Conservation (phyloP, 148 eudicot genomes). For the Nyssa sinensis region DNA sequence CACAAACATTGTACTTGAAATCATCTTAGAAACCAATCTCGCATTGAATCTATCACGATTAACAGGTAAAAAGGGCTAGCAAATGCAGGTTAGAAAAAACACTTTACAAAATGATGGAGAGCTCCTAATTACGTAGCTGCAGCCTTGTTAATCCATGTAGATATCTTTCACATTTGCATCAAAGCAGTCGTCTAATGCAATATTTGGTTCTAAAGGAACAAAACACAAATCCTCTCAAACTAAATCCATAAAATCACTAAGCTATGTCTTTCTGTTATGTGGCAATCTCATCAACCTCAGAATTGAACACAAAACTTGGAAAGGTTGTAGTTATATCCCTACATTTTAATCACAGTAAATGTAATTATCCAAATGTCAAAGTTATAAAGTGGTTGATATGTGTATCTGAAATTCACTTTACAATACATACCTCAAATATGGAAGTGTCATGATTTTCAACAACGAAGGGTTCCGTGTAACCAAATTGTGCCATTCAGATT, state of each 20-base stretch:
- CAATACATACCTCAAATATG: constrained; percentile 67
- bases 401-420: neutral
- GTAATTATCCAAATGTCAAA: neutral
- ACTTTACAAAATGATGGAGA: too few relatives aligned
- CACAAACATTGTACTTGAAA: too few relatives aligned
- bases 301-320: constrained; percentile 74
- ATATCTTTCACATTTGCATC: too few relatives aligned
- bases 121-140: too few relatives aligned
- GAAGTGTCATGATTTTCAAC: constrained; percentile 89
- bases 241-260: neutral
- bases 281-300: constrained; percentile 73
- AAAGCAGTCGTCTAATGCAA: too few relatives aligned
- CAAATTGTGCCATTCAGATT: constrained; percentile 78
- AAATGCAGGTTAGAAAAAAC: too few relatives aligned
- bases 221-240: neutral
- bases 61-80: too few relatives aligned
- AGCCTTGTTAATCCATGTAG: too few relatives aligned
- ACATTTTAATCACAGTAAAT: constrained; percentile 17
- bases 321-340: constrained; percentile 84
- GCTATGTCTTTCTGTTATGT: constrained; percentile 17
- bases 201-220: neutral
- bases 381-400: neutral
- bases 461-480: constrained; percentile 77
- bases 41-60: too few relatives aligned
- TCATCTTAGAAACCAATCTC: too few relatives aligned